Percentiles rank a stretch among this genome's conserved stretches.
phyloP scores from a whole-genome alignment of 108 stramenopile genomes.

The Pseudonitzschia multiseries region DNA sequence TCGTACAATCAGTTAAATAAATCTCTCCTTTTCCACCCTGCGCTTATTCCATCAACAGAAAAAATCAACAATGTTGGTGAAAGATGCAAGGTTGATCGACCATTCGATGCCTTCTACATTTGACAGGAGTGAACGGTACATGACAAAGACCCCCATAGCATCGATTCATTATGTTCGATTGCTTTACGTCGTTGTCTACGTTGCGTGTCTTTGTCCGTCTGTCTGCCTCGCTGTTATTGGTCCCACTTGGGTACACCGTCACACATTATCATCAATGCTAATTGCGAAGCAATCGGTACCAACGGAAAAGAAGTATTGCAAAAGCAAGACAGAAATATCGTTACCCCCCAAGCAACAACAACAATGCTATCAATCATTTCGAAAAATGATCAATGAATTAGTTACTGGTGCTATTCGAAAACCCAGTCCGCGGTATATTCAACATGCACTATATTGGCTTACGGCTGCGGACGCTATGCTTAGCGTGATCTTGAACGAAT shows the following conservation, averaged over 20 bases:
- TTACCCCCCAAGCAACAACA: background rate
- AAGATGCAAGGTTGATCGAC: no score
- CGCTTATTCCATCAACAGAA: no score
- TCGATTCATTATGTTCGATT: background rate
- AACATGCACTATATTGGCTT: conserved; percentile 10
- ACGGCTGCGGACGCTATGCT: conserved; percentile 34
- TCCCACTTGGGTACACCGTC: background rate
- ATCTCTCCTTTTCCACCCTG: no score
- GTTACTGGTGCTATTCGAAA: conserved; percentile 1
- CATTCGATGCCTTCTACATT: background rate
- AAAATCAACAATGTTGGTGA: no score
- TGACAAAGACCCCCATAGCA: background rate
- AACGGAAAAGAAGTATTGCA: conserved; percentile 6
- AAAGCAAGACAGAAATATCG: background rate
- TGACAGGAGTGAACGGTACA: background rate
- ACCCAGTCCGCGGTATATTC: conserved; percentile 1
- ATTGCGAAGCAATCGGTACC: background rate
- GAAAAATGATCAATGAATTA: background rate
- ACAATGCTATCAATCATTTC: conserved; percentile 1
- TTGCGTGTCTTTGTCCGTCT: background rate
- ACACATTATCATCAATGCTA: background rate
- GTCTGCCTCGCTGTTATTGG: background rate
- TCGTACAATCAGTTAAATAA: no score
- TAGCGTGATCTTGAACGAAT: conserved; percentile 29
- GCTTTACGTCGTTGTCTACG: background rate